Evolutionary conservation across 148 eudicot species (phyloP), one percentile per base, ranked within the genome.

Genomic region (Gaultheria prostrata): DNA sequence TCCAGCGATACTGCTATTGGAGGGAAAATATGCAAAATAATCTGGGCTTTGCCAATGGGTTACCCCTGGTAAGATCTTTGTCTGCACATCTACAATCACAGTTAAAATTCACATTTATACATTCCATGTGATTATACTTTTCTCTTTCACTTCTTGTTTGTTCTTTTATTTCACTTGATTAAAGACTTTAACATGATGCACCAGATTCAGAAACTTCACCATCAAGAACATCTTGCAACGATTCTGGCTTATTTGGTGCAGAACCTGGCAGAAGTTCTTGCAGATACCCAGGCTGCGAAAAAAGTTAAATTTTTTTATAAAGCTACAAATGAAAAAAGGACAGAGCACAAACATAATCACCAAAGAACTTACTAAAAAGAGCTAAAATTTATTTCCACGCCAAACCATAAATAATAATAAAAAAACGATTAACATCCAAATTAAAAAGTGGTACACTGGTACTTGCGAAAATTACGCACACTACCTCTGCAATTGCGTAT

Each of bases 21-120:
- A 86, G 21, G 99, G 95, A 84, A 88, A 97, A 88, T 97, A 97
- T 33, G 96, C 98, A 85, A 91, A 97, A 84, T 84, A 95, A 56
- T 87, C 89, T 3, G 98, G 99, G 88, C 99, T 97, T 84, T 97
- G 99, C 99, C 99, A 97, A 80, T 97, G 99, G 71, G 99, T 97
- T 65, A 97, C 95, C 45, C 99, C 97, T 56, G 95, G 98, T 18
- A 97, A 86, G 82, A 97, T 93, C 80, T 95, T 93, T 57, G 86
- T 49, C 85, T 85, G 92, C 48, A 95, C 92, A 86, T 97, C 99
- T 95, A 91, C 84, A 79, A 53, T 43, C 56, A 83, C 56, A 87
- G 56, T 73, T 12, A 51, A 78, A 79, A 80, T 80, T 53, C 71
- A 28, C 57, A 59, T 9, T 75, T 80, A 32, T 30, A 53, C 15